phyloP scores from a whole-genome alignment of 257 asterid genomes.

The Handroanthus guayacan region DNA sequence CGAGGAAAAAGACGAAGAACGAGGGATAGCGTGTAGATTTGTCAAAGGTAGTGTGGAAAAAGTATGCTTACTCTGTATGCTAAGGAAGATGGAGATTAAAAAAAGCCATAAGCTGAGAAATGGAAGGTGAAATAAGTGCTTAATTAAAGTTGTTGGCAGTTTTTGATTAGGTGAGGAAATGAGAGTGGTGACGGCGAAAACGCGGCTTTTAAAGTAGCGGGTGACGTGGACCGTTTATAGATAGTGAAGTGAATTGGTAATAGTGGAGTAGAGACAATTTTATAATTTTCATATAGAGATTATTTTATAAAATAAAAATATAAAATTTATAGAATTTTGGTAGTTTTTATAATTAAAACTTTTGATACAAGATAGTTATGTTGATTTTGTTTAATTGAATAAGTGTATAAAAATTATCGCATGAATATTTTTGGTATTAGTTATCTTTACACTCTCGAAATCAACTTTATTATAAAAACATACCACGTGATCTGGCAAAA shows the following conservation, averaged over 20 bases:
- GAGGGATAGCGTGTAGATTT: slow-evolving; percentile 64
- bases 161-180: slow-evolving; percentile 40
- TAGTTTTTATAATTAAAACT: no score
- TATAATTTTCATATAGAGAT: no score
- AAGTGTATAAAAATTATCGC: no score
- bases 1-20: slow-evolving; percentile 36
- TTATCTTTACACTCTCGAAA: no score
- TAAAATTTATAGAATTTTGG: no score
- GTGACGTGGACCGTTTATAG: slow-evolving; percentile 36
- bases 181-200: slow-evolving; percentile 48
- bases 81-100: slow-evolving; percentile 23
- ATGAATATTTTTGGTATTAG: no score
- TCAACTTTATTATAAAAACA: no score
- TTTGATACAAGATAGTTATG: no score
- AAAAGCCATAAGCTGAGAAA: background rate
- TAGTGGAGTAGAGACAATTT: background rate
- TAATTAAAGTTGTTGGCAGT: slow-evolving; percentile 30
- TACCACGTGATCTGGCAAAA: no score
- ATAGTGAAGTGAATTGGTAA: slow-evolving; percentile 17
- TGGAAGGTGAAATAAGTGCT: slow-evolving; percentile 12
- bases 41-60: slow-evolving; percentile 54
- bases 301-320: background rate
- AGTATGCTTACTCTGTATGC: slow-evolving; percentile 36
- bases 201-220: slow-evolving; percentile 48
- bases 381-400: no score